Evolutionary conservation across 2,329 filamentous ascomycete species (phyloP).

Genomic region (Calonectria henricotiae): DNA sequence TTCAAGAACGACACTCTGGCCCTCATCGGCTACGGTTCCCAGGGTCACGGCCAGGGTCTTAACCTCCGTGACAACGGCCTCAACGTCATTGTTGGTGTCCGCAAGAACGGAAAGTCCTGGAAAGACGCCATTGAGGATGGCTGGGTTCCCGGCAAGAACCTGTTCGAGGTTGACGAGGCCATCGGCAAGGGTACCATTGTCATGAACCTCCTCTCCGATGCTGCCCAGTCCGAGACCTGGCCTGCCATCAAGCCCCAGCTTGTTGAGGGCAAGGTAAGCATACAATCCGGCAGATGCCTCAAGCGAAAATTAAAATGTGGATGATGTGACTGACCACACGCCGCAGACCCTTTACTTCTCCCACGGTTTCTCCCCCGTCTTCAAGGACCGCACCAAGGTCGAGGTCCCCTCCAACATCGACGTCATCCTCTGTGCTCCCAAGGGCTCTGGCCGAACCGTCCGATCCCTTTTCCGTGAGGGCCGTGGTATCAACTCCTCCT

Average conservation of each 20-base stretch:
- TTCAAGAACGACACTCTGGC: conserved; percentile 99
- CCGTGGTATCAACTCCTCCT: conserved; percentile 99
- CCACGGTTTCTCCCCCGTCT: conserved; percentile 99
- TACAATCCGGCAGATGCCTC: background rate
- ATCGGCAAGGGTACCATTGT: conserved; percentile 93
- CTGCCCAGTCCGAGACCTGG: conserved; percentile 99
- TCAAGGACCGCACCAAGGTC: conserved; percentile 99
- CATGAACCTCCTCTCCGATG: conserved; percentile 99
- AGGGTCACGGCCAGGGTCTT: conserved; percentile 98
- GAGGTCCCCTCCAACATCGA: conserved; percentile 96
- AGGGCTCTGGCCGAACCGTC: conserved; percentile 98
- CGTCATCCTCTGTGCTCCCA: conserved; percentile 99
- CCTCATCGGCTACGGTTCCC: conserved; percentile 97
- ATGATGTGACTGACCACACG: conserved; percentile 30
- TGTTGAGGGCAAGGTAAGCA: conserved; percentile 94
- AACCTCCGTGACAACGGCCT: conserved; percentile 99
- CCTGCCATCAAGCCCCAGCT: conserved; percentile 97
- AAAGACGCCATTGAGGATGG: conserved; percentile 97
- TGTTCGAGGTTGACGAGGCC: conserved; percentile 98
- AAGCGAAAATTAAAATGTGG: conserved; percentile 44
- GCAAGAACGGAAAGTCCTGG: conserved; percentile 98
- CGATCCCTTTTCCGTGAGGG: conserved; percentile 99
- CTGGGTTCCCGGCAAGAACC: conserved; percentile 98
- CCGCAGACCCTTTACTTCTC: conserved; percentile 98
- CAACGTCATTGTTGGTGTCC: conserved; percentile 98